Conservation (phyloP, 768 basidiomycete genomes). For the Collybia nuda region DNA sequence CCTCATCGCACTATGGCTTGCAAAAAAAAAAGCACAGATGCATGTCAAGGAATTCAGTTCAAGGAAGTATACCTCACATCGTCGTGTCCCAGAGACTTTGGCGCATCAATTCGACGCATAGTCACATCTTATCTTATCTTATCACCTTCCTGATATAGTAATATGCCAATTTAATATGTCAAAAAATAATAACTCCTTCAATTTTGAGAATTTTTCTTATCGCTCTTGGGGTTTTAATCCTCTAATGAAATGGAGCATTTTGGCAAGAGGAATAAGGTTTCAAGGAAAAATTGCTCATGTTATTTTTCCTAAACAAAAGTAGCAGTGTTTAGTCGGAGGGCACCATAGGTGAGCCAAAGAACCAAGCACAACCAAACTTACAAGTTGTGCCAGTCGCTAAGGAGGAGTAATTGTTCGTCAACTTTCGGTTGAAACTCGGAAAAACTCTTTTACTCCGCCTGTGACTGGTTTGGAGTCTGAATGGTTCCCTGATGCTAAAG, state of each 20-base stretch:
- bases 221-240: constrained; percentile 11
- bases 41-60: constrained; percentile 27
- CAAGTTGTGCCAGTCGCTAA: too few species aligned
- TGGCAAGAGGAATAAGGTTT: constrained; percentile 14
- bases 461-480: too few species aligned
- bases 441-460: too few species aligned
- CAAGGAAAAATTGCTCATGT: not conserved
- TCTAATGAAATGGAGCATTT: constrained; percentile 12
- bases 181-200: constrained; percentile 10
- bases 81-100: constrained; percentile 15
- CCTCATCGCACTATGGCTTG: too few species aligned
- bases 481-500: too few species aligned
- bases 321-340: too few species aligned
- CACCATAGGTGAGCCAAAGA: too few species aligned
- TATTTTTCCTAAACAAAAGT: not conserved
- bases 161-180: constrained; percentile 6
- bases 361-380: too few species aligned
- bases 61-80: constrained; percentile 20
- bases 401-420: too few species aligned
- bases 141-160: constrained; percentile 1
- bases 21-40: constrained; percentile 21
- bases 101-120: constrained; percentile 8
- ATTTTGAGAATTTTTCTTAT: constrained; percentile 14
- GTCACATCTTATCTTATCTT: not conserved
- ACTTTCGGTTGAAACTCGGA: too few species aligned